Base-by-base conservation (phyloP, 2,329 filamentous ascomycete genomes). In the Blastomyces percursus region DNA sequence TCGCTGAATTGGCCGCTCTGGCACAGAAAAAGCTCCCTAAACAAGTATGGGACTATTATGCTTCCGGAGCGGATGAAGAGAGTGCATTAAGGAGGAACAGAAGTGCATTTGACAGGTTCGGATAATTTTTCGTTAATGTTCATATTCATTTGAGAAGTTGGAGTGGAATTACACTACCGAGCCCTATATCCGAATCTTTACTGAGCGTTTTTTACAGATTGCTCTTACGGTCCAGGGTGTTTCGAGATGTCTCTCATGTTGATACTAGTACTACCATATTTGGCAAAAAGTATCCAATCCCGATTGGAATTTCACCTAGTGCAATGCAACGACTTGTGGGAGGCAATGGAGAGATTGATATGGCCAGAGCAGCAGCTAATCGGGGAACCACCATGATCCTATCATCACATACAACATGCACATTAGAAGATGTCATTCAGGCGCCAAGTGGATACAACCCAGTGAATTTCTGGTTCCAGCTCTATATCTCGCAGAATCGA, bases 311-410 rank as follows among this genome's bases (percentile, higher is more conserved):
- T 66, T 87, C 86, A 0, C 88, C 88, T 0, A 79, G 91, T 0
- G 87, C 88, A 0, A 86, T 89, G 0, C 86, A 90, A 68, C 77
- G 76, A 1, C 85, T 89, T 50, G 84, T 87, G 69, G 86, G 91
- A 67, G 69, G 73, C 0, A 82, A 88, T 65, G 83, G 78, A 3
- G 88, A 91, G 67, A 75, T 80, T 0, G 87, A 84, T 0, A 81
- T 84, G 0, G 85, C 87, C 0, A 73, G 76, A 12, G 86, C 84
- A 0, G 87, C 84, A 60, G 77, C 78, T 1, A 78, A 82, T 12
- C 74, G 86, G 0, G 75, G 80, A 1, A 78, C 91, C 0, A 86
- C 88, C 0, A 89, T 85, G 71, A 85, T 86, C 55, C 74, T 89
- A 46, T 86, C 82, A 61, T 89, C 86, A 0, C 86, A 87, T 1